Conservation (phyloP, 1,284 basidiomycete species). For the Fistulinella cinereoalba region DNA sequence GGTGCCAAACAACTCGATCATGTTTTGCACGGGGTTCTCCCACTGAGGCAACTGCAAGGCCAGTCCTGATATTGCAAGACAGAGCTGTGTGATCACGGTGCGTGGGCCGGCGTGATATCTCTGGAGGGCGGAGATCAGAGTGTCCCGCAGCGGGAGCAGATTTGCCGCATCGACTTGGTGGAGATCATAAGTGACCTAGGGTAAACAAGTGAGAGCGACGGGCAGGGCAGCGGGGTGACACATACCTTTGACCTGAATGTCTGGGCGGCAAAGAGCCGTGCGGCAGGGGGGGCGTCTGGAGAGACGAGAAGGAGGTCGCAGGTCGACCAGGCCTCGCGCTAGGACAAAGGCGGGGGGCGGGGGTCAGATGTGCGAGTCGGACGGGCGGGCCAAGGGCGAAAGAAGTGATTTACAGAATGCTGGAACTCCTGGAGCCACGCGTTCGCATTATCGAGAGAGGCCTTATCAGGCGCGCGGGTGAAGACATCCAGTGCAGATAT, state of each 20-base stretch:
- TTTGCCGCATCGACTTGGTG: slow-evolving; percentile 78
- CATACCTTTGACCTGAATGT: slow-evolving; percentile 92
- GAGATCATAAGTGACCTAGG: slow-evolving; percentile 93
- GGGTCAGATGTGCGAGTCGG: slow-evolving; percentile 60
- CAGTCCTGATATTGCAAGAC: slow-evolving; percentile 85
- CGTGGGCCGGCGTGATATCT: slow-evolving; percentile 73
- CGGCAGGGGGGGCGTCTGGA: slow-evolving; percentile 75
- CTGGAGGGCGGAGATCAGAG: slow-evolving; percentile 76
- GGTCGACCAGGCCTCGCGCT: slow-evolving; percentile 95
- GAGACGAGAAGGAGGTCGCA: slow-evolving; percentile 89
- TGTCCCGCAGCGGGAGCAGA: slow-evolving; percentile 81
- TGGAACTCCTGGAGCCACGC: slow-evolving; percentile 94
- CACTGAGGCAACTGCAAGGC: slow-evolving; percentile 92
- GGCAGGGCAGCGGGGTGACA: slow-evolving; percentile 1
- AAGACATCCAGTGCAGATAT: slow-evolving; percentile 76
- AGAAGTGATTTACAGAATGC: slow-evolving; percentile 87
- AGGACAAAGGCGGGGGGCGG: slow-evolving; percentile 46
- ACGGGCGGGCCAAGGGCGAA: slow-evolving; percentile 60
- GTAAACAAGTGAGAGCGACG: slow-evolving; percentile 18
- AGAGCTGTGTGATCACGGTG: slow-evolving; percentile 87
- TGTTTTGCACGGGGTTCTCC: slow-evolving; percentile 75
- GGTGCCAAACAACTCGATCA: slow-evolving; percentile 86
- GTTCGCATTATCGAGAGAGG: slow-evolving; percentile 81
- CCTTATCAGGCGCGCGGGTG: slow-evolving; percentile 75
- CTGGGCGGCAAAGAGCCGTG: slow-evolving; percentile 94